These are phyloP conservation scores for Pouteria campechiana DNA, from an alignment of 179 eudicot species.

Conservation along the genomic window DNA sequence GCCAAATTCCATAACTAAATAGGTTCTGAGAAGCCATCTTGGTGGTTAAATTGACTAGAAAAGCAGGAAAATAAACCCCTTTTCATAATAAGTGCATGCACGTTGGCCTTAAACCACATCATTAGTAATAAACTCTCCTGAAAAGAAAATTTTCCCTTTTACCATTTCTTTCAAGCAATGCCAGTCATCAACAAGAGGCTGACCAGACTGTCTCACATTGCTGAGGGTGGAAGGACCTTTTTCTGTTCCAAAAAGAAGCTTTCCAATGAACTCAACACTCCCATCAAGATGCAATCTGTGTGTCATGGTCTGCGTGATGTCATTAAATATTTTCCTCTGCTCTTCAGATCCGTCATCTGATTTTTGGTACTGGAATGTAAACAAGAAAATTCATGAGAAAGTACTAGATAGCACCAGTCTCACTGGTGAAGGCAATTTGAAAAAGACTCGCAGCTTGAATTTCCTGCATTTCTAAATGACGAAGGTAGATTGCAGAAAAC, in stretches of 20 bases:
- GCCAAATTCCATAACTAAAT: no score
- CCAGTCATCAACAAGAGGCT: slow-evolving; percentile 83
- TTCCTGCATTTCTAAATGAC: no score
- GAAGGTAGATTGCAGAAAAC: no score
- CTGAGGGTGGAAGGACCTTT: slow-evolving; percentile 42
- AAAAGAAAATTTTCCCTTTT: no score
- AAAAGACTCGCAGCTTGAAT: no score
- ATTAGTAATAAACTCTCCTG: no score
- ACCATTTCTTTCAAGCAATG: slow-evolving; percentile 72
- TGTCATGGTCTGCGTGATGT: slow-evolving; percentile 38
- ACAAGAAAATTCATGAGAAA: background rate
- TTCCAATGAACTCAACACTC: slow-evolving; percentile 56
- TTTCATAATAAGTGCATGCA: no score
- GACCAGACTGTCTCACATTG: slow-evolving; percentile 27
- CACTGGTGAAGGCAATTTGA: no score
- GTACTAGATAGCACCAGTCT: background rate
- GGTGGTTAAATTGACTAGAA: no score
- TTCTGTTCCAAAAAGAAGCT: slow-evolving; percentile 52
- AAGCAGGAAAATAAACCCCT: no score
- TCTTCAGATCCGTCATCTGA: slow-evolving; percentile 18
- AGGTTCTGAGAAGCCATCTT: no score
- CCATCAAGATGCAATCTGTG: slow-evolving; percentile 63
- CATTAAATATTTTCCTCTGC: slow-evolving; percentile 30
- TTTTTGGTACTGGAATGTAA: slow-evolving; percentile 37
- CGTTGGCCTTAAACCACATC: no score